phyloP scores from a whole-genome alignment of 2,329 filamentous ascomycete species.

The Dryadomyces quercus-mongolicae region DNA sequence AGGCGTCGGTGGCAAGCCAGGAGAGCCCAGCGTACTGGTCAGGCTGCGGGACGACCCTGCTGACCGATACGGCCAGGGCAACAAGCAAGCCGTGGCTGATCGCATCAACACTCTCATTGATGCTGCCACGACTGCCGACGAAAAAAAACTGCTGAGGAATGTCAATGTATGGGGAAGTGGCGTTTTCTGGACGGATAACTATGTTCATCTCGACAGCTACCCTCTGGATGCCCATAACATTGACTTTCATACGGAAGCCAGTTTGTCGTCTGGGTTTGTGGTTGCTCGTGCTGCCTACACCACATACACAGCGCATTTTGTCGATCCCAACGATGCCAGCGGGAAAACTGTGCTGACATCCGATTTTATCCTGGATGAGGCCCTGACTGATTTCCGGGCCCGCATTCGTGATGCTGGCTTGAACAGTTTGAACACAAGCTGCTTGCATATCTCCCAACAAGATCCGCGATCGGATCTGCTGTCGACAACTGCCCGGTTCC shows the following conservation, averaged over 20 bases:
- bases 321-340: background rate
- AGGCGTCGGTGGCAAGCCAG: background rate
- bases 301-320: background rate
- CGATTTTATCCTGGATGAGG: background rate
- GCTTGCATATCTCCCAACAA: background rate
- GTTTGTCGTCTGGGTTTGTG: background rate
- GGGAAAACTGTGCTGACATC: background rate
- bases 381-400: background rate
- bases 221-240: background rate
- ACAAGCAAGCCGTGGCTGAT: background rate
- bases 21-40: background rate
- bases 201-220: background rate
- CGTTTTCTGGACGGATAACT: background rate
- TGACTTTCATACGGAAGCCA: background rate
- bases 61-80: background rate
- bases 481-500: background rate
- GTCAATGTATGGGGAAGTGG: background rate
- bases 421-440: background rate
- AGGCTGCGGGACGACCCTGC: background rate
- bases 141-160: background rate
- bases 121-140: background rate
- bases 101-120: background rate
- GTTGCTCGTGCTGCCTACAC: background rate
- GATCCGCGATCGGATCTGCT: background rate
- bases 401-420: background rate